A percentile compares a stretch with the other conserved stretches of the same genome.
phyloP scores from a whole-genome alignment of 768 basidiomycete genomes.

The Phlegmacium glaucopus region DNA sequence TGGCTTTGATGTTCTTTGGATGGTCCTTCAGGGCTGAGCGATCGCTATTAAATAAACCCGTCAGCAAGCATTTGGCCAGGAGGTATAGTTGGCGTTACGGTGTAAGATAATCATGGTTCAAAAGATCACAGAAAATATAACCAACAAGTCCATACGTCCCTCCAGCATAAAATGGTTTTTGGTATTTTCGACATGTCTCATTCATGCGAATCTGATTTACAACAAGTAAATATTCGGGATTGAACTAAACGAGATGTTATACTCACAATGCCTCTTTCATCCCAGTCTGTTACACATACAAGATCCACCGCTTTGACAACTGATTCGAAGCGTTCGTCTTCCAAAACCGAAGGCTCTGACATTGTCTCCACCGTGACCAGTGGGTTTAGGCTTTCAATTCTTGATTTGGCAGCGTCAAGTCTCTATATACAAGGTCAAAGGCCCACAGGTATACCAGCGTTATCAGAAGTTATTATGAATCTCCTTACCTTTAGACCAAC shows the following conservation, averaged over 20 bases:
- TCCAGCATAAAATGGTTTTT: conserved; percentile 87
- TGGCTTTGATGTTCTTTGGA: conserved; percentile 57
- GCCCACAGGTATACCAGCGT: no score
- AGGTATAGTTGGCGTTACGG: conserved; percentile 45
- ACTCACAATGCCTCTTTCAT: conserved; percentile 67
- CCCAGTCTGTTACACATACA: conserved; percentile 83
- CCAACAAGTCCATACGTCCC: conserved; percentile 88
- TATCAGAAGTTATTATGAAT: no score
- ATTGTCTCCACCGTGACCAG: conserved; percentile 79
- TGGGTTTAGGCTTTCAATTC: conserved; percentile 90
- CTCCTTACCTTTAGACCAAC: conserved; percentile 79
- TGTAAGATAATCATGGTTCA: conserved; percentile 81
- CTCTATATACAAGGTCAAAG: conserved; percentile 51
- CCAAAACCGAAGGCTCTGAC: conserved; percentile 44
- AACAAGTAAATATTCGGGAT: conserved; percentile 1
- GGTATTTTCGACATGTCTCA: conserved; percentile 66
- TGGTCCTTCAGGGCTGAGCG: conserved; percentile 58
- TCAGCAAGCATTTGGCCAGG: neutral
- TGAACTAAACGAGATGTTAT: conserved; percentile 1
- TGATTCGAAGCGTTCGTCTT: conserved; percentile 50
- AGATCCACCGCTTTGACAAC: conserved; percentile 72
- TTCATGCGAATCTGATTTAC: conserved; percentile 75
- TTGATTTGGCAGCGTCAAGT: conserved; percentile 77
- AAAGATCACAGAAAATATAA: conserved; percentile 92
- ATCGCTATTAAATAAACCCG: conserved; percentile 40